phyloP scores from a whole-genome alignment of 805 yeast genomes.

The Wickerhamiella sorbophila region DNA sequence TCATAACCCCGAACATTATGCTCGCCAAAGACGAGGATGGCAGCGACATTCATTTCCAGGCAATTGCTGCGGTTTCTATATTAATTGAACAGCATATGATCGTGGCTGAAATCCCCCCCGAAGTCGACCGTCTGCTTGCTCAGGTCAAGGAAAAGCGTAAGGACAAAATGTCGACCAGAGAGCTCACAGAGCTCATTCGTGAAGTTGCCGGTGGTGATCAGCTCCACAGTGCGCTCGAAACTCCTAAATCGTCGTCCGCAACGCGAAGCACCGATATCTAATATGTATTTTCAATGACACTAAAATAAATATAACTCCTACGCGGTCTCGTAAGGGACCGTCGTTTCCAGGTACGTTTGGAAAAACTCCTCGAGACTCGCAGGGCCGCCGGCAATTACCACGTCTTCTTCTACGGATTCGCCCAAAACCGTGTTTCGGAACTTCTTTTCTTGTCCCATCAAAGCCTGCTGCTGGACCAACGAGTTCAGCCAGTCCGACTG shows the following conservation, averaged over 20 bases:
- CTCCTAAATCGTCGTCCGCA: background rate
- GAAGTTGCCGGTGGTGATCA: conserved; percentile 1
- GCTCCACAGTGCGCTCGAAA: background rate
- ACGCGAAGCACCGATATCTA: background rate
- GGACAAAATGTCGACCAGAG: conserved; percentile 1
- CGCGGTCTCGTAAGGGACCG: background rate
- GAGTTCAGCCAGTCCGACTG: conserved; percentile 23
- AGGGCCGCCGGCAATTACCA: conserved; percentile 17
- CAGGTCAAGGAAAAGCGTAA: conserved; percentile 24
- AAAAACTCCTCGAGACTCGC: conserved; percentile 9
- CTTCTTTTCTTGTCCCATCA: conserved; percentile 24
- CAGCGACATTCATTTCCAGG: conserved; percentile 46
- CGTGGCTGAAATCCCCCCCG: conserved; percentile 61
- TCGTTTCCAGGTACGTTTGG: background rate
- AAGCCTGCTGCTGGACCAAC: conserved; percentile 21
- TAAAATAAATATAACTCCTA: background rate
- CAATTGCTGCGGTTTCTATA: conserved; percentile 79
- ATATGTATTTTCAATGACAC: background rate
- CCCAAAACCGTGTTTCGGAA: conserved; percentile 23
- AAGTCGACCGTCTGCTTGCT: conserved; percentile 37
- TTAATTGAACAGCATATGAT: conserved; percentile 72
- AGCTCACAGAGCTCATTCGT: conserved; percentile 1
- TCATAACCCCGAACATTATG: conserved; percentile 81
- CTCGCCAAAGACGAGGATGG: conserved; percentile 35
- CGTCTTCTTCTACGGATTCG: conserved; percentile 1